Conservation (phyloP, 768 basidiomycete species). For the Mycena kentingensis region DNA sequence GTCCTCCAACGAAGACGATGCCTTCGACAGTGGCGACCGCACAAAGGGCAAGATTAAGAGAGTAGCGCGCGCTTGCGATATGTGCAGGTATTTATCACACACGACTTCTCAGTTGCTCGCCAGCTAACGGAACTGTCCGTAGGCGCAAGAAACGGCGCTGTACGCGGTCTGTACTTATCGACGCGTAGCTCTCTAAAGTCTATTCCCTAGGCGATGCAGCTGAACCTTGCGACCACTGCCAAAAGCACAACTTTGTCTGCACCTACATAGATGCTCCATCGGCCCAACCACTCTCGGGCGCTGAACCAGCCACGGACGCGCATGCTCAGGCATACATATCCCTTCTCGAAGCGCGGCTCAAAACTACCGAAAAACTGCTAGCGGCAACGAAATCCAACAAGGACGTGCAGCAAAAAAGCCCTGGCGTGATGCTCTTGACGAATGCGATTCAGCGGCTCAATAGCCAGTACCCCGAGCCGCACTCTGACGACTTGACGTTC, state of each 20-base stretch:
- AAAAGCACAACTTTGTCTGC: constrained; percentile 45
- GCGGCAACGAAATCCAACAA: too few species aligned
- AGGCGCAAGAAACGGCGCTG: constrained; percentile 60
- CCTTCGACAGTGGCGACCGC: constrained; percentile 30
- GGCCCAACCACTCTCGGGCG: constrained; percentile 32
- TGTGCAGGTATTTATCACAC: too few species aligned
- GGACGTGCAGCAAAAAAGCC: not conserved
- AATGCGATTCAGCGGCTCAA: constrained; percentile 3
- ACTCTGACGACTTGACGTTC: constrained; percentile 13
- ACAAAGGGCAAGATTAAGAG: constrained; percentile 47
- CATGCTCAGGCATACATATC: not conserved
- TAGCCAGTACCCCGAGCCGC: constrained; percentile 2
- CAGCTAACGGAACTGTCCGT: too few species aligned
- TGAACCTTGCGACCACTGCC: constrained; percentile 48
- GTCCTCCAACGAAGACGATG: constrained; percentile 50
- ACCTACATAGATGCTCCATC: constrained; percentile 47
- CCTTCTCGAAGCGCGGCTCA: constrained; percentile 11
- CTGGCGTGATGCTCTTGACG: constrained; percentile 1
- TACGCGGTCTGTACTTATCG: not conserved
- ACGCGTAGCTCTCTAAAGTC: not conserved
- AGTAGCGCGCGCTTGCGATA: constrained; percentile 62
- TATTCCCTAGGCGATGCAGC: constrained; percentile 44
- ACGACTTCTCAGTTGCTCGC: too few species aligned
- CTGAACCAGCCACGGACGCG: not conserved
- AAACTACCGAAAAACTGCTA: constrained; percentile 8